phyloP scores from a whole-genome alignment of 1,284 basidiomycete genomes.

The Wallemia hederae region DNA sequence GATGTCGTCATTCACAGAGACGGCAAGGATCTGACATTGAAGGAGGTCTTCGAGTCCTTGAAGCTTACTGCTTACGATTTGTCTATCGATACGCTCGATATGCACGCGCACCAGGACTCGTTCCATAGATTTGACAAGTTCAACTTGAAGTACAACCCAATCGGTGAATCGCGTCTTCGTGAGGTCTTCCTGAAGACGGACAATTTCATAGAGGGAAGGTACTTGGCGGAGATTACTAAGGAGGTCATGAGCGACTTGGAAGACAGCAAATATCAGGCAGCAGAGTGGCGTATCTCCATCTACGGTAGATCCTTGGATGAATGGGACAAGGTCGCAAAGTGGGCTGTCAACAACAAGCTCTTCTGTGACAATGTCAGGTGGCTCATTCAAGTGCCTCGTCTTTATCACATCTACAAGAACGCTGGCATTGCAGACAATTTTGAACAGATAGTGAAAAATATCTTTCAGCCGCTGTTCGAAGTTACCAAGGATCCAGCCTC shows the following conservation, averaged over 20 bases:
- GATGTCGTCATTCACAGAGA: constrained; percentile 92
- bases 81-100: constrained; percentile 94
- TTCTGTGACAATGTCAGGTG: constrained; percentile 92
- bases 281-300: constrained; percentile 84
- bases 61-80: constrained; percentile 90
- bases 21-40: constrained; percentile 57
- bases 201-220: constrained; percentile 68
- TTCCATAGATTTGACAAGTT: constrained; percentile 96
- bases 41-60: constrained; percentile 82
- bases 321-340: constrained; percentile 95
- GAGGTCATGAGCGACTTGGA: constrained; percentile 89
- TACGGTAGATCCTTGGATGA: constrained; percentile 47
- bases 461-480: constrained; percentile 82
- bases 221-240: constrained; percentile 78
- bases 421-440: constrained; percentile 62
- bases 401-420: constrained; percentile 89
- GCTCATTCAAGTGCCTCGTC: constrained; percentile 81
- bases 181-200: constrained; percentile 99
- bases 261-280: constrained; percentile 88
- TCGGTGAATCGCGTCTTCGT: constrained; percentile 73
- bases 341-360: constrained; percentile 79
- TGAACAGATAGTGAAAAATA: constrained; percentile 72
- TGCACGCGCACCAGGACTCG: constrained; percentile 92
- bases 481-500: constrained; percentile 69
- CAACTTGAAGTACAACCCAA: constrained; percentile 74